These are phyloP conservation scores for Xylaria intraflava DNA, from an alignment of 495 filamentous ascomycete genomes.

Conservation along the genomic window DNA sequence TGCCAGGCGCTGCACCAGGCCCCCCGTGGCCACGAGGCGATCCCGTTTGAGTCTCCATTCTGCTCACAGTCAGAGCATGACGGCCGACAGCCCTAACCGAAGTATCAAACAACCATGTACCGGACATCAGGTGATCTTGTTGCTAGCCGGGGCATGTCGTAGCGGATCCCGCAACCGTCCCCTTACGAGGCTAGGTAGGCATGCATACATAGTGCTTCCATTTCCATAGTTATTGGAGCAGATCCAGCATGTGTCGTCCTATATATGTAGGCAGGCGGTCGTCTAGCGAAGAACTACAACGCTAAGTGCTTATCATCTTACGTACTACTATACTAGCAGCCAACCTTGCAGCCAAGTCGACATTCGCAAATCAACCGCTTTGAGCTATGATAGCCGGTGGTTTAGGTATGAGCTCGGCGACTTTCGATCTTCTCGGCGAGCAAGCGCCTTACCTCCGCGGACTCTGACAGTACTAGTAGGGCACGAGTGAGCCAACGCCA, in stretches of 20 bases:
- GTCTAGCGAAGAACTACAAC: too few species aligned
- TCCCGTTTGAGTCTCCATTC: not conserved
- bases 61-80: not conserved
- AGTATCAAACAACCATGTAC: not conserved
- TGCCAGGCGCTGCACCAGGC: not conserved
- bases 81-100: not conserved
- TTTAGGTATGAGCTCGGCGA: too few species aligned
- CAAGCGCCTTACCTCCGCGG: too few species aligned
- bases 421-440: too few species aligned
- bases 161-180: not conserved
- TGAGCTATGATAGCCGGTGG: too few species aligned
- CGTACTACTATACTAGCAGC: too few species aligned
- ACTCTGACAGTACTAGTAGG: too few species aligned
- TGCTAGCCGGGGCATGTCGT: not conserved
- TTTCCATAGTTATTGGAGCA: not conserved
- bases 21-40: conserved; percentile 1
- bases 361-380: too few species aligned
- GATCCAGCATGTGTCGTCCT: not conserved
- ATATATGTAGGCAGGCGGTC: too few species aligned
- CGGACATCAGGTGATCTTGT: not conserved
- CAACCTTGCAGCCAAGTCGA: too few species aligned
- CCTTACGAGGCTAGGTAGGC: not conserved
- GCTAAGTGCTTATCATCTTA: too few species aligned
- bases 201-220: not conserved
- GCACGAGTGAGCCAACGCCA: too few species aligned